These are phyloP conservation scores for Phragmites australis DNA, from an alignment of 176 grass and related monocot species.

Conservation along the genomic window DNA sequence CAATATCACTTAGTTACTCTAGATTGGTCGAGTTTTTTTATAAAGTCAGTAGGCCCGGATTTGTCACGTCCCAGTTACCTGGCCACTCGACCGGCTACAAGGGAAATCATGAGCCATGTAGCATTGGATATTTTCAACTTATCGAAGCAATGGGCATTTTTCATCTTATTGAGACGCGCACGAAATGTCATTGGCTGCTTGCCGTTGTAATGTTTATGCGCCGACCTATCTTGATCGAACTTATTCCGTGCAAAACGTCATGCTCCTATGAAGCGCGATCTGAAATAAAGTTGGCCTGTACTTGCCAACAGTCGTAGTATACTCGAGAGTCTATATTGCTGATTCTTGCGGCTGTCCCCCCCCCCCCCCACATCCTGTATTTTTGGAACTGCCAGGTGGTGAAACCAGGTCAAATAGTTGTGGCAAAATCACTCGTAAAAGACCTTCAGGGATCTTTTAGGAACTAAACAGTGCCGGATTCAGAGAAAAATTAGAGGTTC, in stretches of 20 bases:
- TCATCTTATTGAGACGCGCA: neutral
- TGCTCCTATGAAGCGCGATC: neutral
- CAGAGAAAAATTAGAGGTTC: too few relatives aligned
- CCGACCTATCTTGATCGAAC: neutral
- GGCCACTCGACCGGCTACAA: neutral
- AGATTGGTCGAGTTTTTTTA: too few relatives aligned
- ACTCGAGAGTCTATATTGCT: neutral
- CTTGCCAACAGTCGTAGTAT: neutral
- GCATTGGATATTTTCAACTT: neutral
- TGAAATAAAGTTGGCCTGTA: neutral
- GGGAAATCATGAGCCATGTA: neutral
- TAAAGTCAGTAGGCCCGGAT: neutral
- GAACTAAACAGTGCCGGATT: too few relatives aligned
- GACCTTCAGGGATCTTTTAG: too few relatives aligned
- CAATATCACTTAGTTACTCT: too few relatives aligned
- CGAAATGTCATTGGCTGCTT: neutral
- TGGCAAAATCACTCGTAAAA: too few relatives aligned
- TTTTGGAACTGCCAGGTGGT: too few relatives aligned
- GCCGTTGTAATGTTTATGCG: neutral
- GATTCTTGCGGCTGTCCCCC: neutral
- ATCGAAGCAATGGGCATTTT: neutral
- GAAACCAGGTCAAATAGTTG: too few relatives aligned
- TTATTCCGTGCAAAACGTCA: neutral
- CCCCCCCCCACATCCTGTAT: too few relatives aligned
- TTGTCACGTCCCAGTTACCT: neutral